phyloP scores from a whole-genome alignment of 768 basidiomycete genomes.

The Tricholoma matsutake region DNA sequence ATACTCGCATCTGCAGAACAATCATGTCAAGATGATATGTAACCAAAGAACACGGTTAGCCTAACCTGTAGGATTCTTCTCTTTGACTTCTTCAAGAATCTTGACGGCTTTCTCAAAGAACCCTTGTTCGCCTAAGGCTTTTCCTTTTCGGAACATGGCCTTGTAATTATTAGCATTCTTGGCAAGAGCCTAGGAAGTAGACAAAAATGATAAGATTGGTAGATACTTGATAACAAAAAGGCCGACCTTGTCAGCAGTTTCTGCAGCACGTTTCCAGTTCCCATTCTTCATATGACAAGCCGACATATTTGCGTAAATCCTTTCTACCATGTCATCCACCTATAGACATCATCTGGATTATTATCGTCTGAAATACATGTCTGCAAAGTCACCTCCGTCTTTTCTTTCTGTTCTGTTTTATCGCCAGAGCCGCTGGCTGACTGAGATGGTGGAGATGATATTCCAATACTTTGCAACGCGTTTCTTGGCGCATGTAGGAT shows the following conservation, averaged over 20 bases:
- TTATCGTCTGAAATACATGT: neutral
- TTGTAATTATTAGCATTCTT: slow-evolving; percentile 78
- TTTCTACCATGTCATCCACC: slow-evolving; percentile 76
- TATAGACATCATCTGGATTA: slow-evolving; percentile 21
- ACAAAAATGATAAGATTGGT: neutral
- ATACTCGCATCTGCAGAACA: slow-evolving; percentile 45
- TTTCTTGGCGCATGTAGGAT: slow-evolving; percentile 35
- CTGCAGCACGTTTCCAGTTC: slow-evolving; percentile 76
- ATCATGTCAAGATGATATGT: slow-evolving; percentile 2
- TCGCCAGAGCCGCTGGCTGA: slow-evolving; percentile 22
- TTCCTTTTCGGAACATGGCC: slow-evolving; percentile 78
- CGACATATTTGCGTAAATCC: slow-evolving; percentile 82
- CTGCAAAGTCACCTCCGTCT: slow-evolving; percentile 54
- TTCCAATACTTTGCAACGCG: slow-evolving; percentile 51
- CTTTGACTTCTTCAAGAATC: slow-evolving; percentile 61
- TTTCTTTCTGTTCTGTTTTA: slow-evolving; percentile 46
- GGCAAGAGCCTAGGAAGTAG: slow-evolving; percentile 53
- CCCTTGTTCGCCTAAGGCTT: slow-evolving; percentile 73
- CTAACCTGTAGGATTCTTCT: slow-evolving; percentile 59
- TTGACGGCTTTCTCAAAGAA: slow-evolving; percentile 71
- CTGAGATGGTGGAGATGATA: slow-evolving; percentile 28
- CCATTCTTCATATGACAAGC: slow-evolving; percentile 78
- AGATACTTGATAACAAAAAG: neutral
- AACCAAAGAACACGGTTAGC: slow-evolving; percentile 1
- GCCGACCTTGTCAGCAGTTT: slow-evolving; percentile 76